Conservation (phyloP, 371 early-diverging fungal genomes). For the Rhizopus delemar region DNA sequence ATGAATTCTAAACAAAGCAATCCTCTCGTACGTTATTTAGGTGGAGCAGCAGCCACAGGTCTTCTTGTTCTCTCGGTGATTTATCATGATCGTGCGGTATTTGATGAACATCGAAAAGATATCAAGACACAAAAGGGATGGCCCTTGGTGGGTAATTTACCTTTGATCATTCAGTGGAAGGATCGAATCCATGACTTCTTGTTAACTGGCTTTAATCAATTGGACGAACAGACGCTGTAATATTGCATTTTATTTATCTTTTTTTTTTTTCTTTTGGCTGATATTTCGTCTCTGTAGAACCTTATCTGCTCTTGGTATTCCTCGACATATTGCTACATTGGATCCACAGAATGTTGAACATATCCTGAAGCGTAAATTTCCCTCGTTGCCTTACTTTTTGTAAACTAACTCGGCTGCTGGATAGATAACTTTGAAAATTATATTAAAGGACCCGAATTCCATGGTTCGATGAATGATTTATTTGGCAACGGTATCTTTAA, state of each 20-base stretch:
- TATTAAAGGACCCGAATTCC: slow-evolving; percentile 33
- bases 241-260: not conserved
- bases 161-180: slow-evolving; percentile 10
- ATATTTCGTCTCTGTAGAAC: slow-evolving; percentile 10
- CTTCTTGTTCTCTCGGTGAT: slow-evolving; percentile 21
- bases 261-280: too few species aligned
- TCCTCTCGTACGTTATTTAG: slow-evolving; percentile 19
- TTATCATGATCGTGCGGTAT: slow-evolving; percentile 31
- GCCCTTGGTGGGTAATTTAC: slow-evolving; percentile 30
- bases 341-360: slow-evolving; percentile 36
- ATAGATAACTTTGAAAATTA: slow-evolving; percentile 38
- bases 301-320: slow-evolving; percentile 30
- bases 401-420: not conserved
- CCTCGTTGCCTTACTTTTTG: not conserved
- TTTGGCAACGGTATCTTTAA: slow-evolving; percentile 45
- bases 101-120: slow-evolving; percentile 23
- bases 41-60: slow-evolving; percentile 32
- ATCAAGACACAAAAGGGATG: slow-evolving; percentile 18
- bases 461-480: slow-evolving; percentile 22
- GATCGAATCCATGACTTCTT: slow-evolving; percentile 25
- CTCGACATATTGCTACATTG: slow-evolving; percentile 24
- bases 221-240: slow-evolving; percentile 33
- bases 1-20: slow-evolving; percentile 5
- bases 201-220: slow-evolving; percentile 12
- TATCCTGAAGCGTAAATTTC: slow-evolving; percentile 30